A percentile compares a stretch with the other conserved stretches of the same genome.
Conservation (phyloP, 2,329 filamentous ascomycete genomes). For the Arthroderma sp. region DNA sequence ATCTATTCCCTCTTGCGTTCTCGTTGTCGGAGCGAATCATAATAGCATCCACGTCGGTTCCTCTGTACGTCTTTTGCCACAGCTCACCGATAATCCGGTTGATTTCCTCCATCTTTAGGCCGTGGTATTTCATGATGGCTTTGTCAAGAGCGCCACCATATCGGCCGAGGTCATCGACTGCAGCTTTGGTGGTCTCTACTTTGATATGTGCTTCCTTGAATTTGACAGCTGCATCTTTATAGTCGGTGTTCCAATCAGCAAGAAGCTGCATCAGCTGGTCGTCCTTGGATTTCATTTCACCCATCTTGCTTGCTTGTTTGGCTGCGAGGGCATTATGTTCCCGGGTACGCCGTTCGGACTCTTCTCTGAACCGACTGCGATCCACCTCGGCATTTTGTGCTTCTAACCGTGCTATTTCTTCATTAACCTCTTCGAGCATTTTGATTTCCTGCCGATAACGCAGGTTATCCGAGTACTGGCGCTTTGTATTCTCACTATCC, state of each 20-base stretch:
- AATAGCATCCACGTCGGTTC: slow-evolving; percentile 93
- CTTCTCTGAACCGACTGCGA: slow-evolving; percentile 56
- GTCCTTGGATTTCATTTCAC: slow-evolving; percentile 72
- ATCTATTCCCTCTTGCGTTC: slow-evolving; percentile 57
- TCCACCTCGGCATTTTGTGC: slow-evolving; percentile 71
- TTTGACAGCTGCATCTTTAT: slow-evolving; percentile 64
- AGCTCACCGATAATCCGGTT: slow-evolving; percentile 89
- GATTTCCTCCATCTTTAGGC: slow-evolving; percentile 95
- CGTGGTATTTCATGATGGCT: slow-evolving; percentile 94
- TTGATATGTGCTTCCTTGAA: slow-evolving; percentile 83
- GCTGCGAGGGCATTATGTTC: slow-evolving; percentile 57
- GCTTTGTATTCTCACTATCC: slow-evolving; percentile 69
- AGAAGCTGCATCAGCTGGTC: slow-evolving; percentile 60
- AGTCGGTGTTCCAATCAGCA: slow-evolving; percentile 71
- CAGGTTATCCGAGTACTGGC: slow-evolving; percentile 79
- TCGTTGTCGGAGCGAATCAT: slow-evolving; percentile 88
- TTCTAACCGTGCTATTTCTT: slow-evolving; percentile 62
- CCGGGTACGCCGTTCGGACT: slow-evolving; percentile 55
- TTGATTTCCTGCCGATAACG: slow-evolving; percentile 65
- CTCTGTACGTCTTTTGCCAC: slow-evolving; percentile 95
- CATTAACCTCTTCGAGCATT: slow-evolving; percentile 51
- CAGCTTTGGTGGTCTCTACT: slow-evolving; percentile 82
- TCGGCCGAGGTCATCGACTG: slow-evolving; percentile 74
- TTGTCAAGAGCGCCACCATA: slow-evolving; percentile 79
- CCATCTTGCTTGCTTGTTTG: slow-evolving; percentile 60